Percentiles rank a stretch among this genome's conserved stretches.
Evolutionary conservation across 805 yeast species (phyloP).

Genomic region (Wickerhamiella bombiphila): DNA sequence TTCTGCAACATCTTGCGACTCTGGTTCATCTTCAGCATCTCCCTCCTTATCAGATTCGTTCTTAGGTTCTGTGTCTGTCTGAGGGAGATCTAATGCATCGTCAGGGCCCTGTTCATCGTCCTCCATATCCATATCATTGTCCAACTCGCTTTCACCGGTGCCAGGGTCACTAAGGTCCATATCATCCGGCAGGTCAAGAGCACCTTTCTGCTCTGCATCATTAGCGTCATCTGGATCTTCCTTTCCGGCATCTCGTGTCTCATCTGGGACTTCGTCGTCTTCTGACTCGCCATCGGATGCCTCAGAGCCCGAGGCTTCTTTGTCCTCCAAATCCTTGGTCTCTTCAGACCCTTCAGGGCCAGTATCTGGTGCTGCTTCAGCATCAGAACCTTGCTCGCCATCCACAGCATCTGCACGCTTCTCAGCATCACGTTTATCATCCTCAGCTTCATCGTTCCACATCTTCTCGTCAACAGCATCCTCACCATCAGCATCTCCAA

Average conservation of each 20-base stretch:
- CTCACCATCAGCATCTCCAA: constrained; percentile 74
- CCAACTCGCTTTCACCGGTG: constrained; percentile 32
- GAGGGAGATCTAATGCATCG: not conserved
- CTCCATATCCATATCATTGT: constrained; percentile 28
- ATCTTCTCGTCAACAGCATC: constrained; percentile 93
- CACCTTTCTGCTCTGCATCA: constrained; percentile 36
- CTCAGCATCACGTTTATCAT: constrained; percentile 72
- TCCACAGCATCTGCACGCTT: too few relatives aligned
- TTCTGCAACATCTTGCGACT: constrained; percentile 3
- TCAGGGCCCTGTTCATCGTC: too few relatives aligned
- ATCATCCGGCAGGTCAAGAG: constrained; percentile 38
- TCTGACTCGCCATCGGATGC: constrained; percentile 27
- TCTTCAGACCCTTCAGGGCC: constrained; percentile 15
- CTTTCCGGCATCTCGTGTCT: constrained; percentile 43
- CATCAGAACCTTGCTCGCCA: constrained; percentile 25
- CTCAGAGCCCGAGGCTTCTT: constrained; percentile 25
- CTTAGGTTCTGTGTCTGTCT: not conserved
- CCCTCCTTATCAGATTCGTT: constrained; percentile 1
- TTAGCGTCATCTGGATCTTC: constrained; percentile 75
- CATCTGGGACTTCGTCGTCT: constrained; percentile 34
- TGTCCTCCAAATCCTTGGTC: constrained; percentile 18
- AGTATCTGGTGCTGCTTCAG: constrained; percentile 22
- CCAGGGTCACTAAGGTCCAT: constrained; percentile 24
- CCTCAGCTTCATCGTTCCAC: constrained; percentile 80
- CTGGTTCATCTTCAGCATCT: constrained; percentile 9